phyloP scores from a whole-genome alignment of 768 basidiomycete genomes.

The Cyathus striatus region DNA sequence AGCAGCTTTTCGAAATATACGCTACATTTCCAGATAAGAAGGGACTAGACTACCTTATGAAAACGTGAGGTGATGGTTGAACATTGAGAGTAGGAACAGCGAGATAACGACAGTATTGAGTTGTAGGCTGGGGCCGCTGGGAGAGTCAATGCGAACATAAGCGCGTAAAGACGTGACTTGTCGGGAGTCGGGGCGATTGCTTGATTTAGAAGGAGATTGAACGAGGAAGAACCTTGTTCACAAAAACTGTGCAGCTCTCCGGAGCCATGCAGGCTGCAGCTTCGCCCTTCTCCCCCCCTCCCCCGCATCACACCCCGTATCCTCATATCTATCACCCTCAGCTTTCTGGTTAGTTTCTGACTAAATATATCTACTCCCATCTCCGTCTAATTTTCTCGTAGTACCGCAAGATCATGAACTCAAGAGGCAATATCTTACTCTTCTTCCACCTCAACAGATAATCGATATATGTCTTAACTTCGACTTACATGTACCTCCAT shows the following conservation, averaged over 20 bases:
- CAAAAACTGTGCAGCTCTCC: conserved; percentile 69
- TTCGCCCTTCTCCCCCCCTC: conserved; percentile 26
- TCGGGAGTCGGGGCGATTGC: not conserved
- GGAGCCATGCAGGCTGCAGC: conserved; percentile 55
- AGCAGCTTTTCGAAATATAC: too few species aligned
- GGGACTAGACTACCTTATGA: too few species aligned
- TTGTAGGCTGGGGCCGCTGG: too few species aligned
- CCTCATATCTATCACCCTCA: conserved; percentile 24
- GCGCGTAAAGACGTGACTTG: not conserved
- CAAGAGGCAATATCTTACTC: conserved; percentile 66
- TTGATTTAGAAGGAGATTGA: conserved; percentile 12
- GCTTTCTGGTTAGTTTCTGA: conserved; percentile 14
- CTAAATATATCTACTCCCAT: not conserved
- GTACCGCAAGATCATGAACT: conserved; percentile 49
- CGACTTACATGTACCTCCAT: conserved; percentile 62
- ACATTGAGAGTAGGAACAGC: too few species aligned
- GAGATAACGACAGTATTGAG: too few species aligned
- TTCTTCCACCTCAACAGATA: conserved; percentile 64
- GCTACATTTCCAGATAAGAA: too few species aligned
- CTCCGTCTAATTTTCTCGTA: conserved; percentile 14
- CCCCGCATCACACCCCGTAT: conserved; percentile 31
- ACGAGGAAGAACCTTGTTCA: conserved; percentile 54
- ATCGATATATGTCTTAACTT: conserved; percentile 76
- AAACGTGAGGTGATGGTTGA: too few species aligned
- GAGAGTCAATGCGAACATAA: too few species aligned